Evolutionary conservation across 208 protist genomes (phyloP).

Genomic region (Trypanosomatidae sp.): DNA sequence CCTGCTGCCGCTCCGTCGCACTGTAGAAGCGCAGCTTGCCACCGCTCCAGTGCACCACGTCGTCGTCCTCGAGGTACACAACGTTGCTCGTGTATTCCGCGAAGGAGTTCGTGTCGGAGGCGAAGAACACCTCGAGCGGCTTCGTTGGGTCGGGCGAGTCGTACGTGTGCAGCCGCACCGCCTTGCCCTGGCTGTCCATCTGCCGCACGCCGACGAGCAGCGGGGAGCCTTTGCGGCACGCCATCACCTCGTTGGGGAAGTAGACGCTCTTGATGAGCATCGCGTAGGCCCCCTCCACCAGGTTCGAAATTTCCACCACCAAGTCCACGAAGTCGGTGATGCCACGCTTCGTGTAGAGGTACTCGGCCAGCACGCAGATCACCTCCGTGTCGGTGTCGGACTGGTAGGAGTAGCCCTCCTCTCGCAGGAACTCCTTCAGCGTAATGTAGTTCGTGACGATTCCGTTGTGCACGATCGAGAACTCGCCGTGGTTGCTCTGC

Average conservation of each 20-base stretch:
- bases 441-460: constrained; percentile 95
- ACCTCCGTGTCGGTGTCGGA: constrained; percentile 96
- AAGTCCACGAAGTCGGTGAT: constrained; percentile 56
- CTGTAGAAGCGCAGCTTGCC: constrained; percentile 62
- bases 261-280: constrained; percentile 85
- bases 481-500: constrained; percentile 63
- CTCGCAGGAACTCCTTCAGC: constrained; percentile 70
- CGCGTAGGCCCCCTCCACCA: constrained; percentile 91
- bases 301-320: constrained; percentile 37
- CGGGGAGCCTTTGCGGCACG: constrained; percentile 87
- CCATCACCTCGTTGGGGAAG: constrained; percentile 92
- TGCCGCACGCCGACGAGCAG: constrained; percentile 90
- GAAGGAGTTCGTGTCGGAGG: constrained; percentile 94
- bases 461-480: constrained; percentile 96
- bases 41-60: constrained; percentile 84
- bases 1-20: constrained; percentile 9
- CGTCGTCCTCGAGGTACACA: constrained; percentile 95
- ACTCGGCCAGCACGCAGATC: constrained; percentile 89
- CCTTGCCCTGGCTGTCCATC: constrained; percentile 10
- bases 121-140: constrained; percentile 88
- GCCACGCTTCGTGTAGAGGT: constrained; percentile 66
- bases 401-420: constrained; percentile 79
- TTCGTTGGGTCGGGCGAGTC: constrained; percentile 18
- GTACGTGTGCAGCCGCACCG: constrained; percentile 14
- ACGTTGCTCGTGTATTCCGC: constrained; percentile 92